Base-by-base conservation (phyloP, 352 stramenopile genomes). In the Phytophthora nicotianae region DNA sequence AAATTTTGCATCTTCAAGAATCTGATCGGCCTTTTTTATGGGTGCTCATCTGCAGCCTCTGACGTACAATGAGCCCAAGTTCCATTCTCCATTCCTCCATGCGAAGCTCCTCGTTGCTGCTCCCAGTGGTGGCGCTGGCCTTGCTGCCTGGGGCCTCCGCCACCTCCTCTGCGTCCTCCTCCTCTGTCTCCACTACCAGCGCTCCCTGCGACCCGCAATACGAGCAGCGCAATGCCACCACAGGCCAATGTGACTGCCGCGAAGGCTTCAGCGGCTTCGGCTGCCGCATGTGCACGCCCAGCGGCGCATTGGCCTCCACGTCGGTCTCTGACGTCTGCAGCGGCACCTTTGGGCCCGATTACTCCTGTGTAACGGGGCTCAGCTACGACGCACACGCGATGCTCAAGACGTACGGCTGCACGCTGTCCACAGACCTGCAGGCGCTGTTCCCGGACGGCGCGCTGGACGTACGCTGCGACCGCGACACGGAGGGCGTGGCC, bases 371-470 rank as follows among this genome's bases (percentile, higher is more conserved):
- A 21, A 56, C 70, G 3, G 75, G 81, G 2, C 72, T 93, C 29
- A 62, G 21, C 21, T 94, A 88, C 52, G 71, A 79, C 53, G 65
- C 75, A 11, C 40, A 64, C 20, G 78, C 74, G 35, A 50, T 59
- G 21, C 38, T 63, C 61, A 94, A 91, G 73, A 91, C 85, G 40
- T 94, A 94, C 65, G 70, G 70, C 21, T 94, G 85, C 42, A 50
- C 46, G 24, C 58, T 94, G 24, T 78, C 81, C 27, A 42, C 65
- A 0, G 64, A 75, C n/a, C 69, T 94, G 10, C 74, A 91, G 51
- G 50, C 70, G 51, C 58, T 94, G 5, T 88, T 94, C 48, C 58
- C 70, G 5, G 81, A 94, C 65, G 83, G 85, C 37, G 79, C 79
- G 1, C 37, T 94, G 55, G 79, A 80, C 21, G 69, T 94, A 7